A percentile compares a stretch with the other conserved stretches of the same genome.
These are phyloP conservation scores for Schwanniomyces etchellsii DNA, from an alignment of 1,139 yeast species.

Conservation along the genomic window DNA sequence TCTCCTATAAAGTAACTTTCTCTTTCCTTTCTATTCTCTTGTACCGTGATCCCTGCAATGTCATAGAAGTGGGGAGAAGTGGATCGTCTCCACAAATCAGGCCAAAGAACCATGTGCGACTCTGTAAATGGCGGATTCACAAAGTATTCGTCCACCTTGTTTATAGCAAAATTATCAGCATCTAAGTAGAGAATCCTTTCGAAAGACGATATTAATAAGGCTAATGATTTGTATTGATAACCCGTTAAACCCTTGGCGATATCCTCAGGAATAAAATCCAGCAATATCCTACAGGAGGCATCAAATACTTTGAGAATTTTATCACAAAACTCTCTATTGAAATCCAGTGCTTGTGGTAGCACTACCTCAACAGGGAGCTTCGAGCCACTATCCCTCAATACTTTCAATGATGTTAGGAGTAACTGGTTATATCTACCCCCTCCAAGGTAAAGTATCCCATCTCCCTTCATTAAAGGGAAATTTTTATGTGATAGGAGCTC, in stretches of 20 bases:
- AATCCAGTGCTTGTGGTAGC: slow-evolving; percentile 23
- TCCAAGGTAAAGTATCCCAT: slow-evolving; percentile 59
- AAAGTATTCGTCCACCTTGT: slow-evolving; percentile 28
- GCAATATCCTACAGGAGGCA: slow-evolving; percentile 27
- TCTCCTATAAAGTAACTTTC: slow-evolving; percentile 25
- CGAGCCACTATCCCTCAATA: slow-evolving; percentile 49
- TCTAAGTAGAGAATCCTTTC: slow-evolving; percentile 29
- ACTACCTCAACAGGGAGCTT: slow-evolving; percentile 53
- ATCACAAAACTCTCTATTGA: slow-evolving; percentile 26
- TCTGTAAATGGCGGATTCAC: slow-evolving; percentile 24
- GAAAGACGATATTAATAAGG: slow-evolving; percentile 29
- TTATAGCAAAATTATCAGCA: slow-evolving; percentile 30
- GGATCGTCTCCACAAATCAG: slow-evolving; percentile 37
- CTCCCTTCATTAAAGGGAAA: slow-evolving; percentile 34
- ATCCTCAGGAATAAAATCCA: slow-evolving; percentile 22
- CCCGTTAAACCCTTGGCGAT: slow-evolving; percentile 18
- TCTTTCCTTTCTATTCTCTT: slow-evolving; percentile 15
- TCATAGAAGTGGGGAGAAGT: slow-evolving; percentile 30
- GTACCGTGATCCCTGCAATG: slow-evolving; percentile 21
- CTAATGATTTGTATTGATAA: slow-evolving; percentile 29
- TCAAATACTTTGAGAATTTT: slow-evolving; percentile 23
- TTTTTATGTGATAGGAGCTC: slow-evolving; percentile 16
- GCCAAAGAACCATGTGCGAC: slow-evolving; percentile 30
- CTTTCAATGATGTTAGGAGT: slow-evolving; percentile 47
- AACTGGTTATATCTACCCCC: slow-evolving; percentile 57